A percentile compares a stretch with the other conserved stretches of the same genome.
Evolutionary conservation across 805 yeast species (phyloP).

Genomic region (Sugiyamaella valdiviana): DNA sequence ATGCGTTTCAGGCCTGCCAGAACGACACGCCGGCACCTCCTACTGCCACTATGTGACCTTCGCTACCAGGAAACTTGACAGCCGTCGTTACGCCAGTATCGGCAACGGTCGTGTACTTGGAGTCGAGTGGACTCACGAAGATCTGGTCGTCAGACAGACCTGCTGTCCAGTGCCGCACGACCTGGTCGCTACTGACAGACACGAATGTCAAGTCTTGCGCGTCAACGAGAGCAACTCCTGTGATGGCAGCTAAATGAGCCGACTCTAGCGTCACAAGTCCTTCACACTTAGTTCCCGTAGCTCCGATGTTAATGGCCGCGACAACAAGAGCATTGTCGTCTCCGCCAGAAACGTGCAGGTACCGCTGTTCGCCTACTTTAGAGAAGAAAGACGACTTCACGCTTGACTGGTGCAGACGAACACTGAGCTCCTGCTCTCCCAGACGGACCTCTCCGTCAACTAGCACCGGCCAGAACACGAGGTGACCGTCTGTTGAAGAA

Average conservation of each 20-base stretch:
- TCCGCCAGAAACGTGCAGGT: constrained; percentile 67
- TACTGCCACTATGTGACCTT: neutral
- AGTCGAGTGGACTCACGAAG: constrained; percentile 32
- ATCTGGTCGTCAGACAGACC: constrained; percentile 22
- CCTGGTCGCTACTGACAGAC: constrained; percentile 81
- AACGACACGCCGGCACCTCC: constrained; percentile 15
- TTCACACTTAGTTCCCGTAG: neutral
- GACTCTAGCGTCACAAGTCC: constrained; percentile 25
- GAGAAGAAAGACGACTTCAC: constrained; percentile 52
- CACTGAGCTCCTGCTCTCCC: neutral
- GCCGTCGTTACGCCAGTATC: constrained; percentile 69
- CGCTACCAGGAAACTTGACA: neutral
- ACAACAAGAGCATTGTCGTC: constrained; percentile 76
- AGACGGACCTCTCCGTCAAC: constrained; percentile 22
- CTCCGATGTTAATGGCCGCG: constrained; percentile 27
- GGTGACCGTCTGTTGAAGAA: constrained; percentile 79
- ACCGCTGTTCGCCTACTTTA: constrained; percentile 9
- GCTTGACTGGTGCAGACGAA: constrained; percentile 75
- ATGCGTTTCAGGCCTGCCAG: neutral
- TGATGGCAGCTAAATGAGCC: constrained; percentile 86
- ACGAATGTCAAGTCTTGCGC: constrained; percentile 29
- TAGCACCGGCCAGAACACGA: constrained; percentile 57
- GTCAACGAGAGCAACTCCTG: constrained; percentile 42
- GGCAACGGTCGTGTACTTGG: constrained; percentile 71
- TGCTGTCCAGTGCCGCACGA: constrained; percentile 55